Evolutionary conservation across 148 eudicot genomes (phyloP).

Genomic region (Polygonum aviculare): DNA sequence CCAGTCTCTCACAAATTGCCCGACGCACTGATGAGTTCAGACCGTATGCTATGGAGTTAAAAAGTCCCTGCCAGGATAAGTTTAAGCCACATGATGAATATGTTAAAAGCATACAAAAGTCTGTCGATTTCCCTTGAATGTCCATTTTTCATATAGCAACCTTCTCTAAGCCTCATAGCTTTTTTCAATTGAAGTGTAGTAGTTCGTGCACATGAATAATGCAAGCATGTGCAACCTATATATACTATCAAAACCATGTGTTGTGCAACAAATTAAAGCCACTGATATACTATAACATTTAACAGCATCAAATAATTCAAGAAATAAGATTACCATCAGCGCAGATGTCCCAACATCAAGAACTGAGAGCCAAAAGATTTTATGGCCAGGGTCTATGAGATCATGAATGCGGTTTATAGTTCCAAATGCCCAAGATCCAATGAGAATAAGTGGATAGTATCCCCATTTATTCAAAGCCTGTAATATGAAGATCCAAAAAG

Average conservation of each 20-base stretch:
- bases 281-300: not conserved
- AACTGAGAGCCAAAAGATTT: conserved; percentile 89
- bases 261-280: not conserved
- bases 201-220: not conserved
- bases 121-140: not conserved
- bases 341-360: conserved; percentile 97
- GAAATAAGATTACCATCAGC: conserved; percentile 54
- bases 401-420: conserved; percentile 91
- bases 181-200: not conserved
- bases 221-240: not conserved
- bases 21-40: conserved; percentile 86
- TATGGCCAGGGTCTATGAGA: conserved; percentile 79
- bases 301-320: not conserved
- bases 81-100: not conserved
- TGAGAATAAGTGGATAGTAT: conserved; percentile 90
- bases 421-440: conserved; percentile 97
- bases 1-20: conserved; percentile 67
- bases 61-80: conserved; percentile 50
- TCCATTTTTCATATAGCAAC: not conserved
- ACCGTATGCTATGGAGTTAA: conserved; percentile 95
- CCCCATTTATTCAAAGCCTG: conserved; percentile 96
- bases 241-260: not conserved
- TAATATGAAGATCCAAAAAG: conserved; percentile 11
- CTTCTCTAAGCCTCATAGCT: not conserved
- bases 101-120: not conserved